Evolutionary conservation across 2,329 filamentous ascomycete genomes (phyloP), one percentile per base, ranked within the genome.

Genomic region (Fusarium sambucinum): DNA sequence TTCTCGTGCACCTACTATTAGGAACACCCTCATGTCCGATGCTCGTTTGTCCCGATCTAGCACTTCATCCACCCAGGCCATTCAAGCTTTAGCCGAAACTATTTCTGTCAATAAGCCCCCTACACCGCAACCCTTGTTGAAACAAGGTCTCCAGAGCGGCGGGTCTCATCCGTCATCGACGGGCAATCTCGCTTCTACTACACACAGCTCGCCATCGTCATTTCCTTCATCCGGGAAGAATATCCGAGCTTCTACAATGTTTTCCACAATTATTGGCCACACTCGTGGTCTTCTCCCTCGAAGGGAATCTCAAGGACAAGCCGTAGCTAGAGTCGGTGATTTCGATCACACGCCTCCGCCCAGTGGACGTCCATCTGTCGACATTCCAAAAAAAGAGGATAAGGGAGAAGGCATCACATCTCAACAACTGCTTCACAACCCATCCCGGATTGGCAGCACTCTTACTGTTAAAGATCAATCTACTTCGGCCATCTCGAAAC

Each of bases 271-370:
- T 32, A 73, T 74, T 59, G 61, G 55, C 27, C 66, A 75, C 35
- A 67, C 66, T n/a, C 51, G 68, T 40, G 70, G 66, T 54, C 63
- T 66, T 29, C 60, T 69, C 48, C 65, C 68, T 45, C 41, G 57
- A 17, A 59, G 51, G 30, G 54, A 72, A 27, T 53, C 56, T 8
- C 50, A 72, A 25, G 59, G 61, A 29, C 56, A 64, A 40, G 48
- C 51, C 6, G 57, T 70, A 32, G 69, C 72, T 59, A 70, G 70
- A 14, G 33, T 50, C 33, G 71, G 70, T n/a, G 73, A 74, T 47
- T 78, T 80, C 50, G 75, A 79, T 57, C 62, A 70, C 21, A 78
- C 77, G 21, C 77, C 78, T 19, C 67, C 73, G n/a, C 74, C 75
- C 11, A 80, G 77, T 46, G 56, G 62, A 29, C 75, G 73, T 17